A percentile compares a stretch with the other conserved stretches of the same genome.
These are phyloP conservation scores for Neoboletus magnificus DNA, from an alignment of 768 basidiomycete species.

Conservation along the genomic window DNA sequence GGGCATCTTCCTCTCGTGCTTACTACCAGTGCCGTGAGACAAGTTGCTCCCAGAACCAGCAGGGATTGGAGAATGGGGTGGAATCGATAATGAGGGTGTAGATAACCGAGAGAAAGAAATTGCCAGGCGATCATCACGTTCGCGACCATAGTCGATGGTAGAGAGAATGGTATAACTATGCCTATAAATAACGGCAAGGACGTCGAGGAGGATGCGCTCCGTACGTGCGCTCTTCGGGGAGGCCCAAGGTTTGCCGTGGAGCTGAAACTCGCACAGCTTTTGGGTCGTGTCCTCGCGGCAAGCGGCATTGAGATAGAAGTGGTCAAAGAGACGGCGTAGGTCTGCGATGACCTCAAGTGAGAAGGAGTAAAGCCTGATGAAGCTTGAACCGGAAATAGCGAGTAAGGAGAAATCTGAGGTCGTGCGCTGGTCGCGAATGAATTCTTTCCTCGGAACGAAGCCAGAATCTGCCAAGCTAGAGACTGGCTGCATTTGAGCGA, in stretches of 20 bases:
- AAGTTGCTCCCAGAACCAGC: constrained; percentile 37
- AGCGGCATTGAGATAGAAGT: constrained; percentile 39
- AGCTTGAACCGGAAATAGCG: constrained; percentile 61
- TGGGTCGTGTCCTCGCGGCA: constrained; percentile 55
- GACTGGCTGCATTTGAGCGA: constrained; percentile 31
- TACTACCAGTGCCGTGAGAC: constrained; percentile 36
- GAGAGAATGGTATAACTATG: constrained; percentile 64
- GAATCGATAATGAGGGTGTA: constrained; percentile 33
- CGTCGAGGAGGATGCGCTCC: constrained; percentile 67
- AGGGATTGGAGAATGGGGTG: constrained; percentile 38
- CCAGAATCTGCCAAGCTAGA: constrained; percentile 40
- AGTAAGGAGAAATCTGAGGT: constrained; percentile 66
- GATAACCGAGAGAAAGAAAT: constrained; percentile 64
- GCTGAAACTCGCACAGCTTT: constrained; percentile 61
- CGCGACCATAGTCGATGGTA: constrained; percentile 72
- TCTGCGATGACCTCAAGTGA: constrained; percentile 48
- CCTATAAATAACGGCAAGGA: constrained; percentile 59
- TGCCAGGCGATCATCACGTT: constrained; percentile 67
- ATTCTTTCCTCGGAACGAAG: constrained; percentile 71
- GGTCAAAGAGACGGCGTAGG: constrained; percentile 56
- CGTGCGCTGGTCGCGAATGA: constrained; percentile 53
- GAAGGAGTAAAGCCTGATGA: constrained; percentile 71
- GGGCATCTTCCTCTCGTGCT: constrained; percentile 40
- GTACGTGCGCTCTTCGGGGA: constrained; percentile 61
- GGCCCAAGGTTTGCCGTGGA: constrained; percentile 72